A percentile compares a stretch with the other conserved stretches of the same genome.
Evolutionary conservation across 345 rosid genomes (phyloP).

Genomic region (Rubroshorea leprosula): DNA sequence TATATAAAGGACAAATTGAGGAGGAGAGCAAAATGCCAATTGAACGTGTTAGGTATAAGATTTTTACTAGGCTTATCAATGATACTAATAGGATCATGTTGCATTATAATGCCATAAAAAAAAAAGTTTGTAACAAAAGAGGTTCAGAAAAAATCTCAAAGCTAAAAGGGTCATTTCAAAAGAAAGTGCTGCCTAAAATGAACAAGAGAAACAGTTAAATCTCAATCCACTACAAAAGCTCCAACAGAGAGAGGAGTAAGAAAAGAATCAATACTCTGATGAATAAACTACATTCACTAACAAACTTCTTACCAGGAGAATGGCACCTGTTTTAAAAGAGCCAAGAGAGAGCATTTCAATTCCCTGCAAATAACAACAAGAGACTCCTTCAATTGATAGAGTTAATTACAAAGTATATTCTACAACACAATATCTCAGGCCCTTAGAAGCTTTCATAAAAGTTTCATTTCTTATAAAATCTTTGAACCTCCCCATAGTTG

Average conservation of each 20-base stretch:
- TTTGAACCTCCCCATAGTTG: no score
- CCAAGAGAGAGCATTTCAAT: constrained; percentile 99
- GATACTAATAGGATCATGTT: not conserved
- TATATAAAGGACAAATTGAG: not conserved
- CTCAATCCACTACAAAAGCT: not conserved
- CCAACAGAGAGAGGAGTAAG: no score
- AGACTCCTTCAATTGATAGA: not conserved
- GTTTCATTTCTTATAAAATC: no score
- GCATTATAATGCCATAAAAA: not conserved
- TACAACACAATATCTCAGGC: no score
- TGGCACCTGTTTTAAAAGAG: constrained; percentile 95
- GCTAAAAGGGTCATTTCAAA: not conserved
- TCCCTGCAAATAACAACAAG: constrained; percentile 46
- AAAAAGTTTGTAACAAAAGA: not conserved
- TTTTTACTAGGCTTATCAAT: not conserved
- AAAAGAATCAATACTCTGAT: not conserved
- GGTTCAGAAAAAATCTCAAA: not conserved
- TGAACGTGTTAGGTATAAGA: not conserved
- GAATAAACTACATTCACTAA: constrained; percentile 3
- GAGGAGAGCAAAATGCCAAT: not conserved
- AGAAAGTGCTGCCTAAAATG: not conserved
- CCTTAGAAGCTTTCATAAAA: no score
- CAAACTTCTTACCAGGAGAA: constrained; percentile 66
- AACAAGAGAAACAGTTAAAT: not conserved
- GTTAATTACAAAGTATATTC: no score